Conservation (phyloP, 1,139 yeast species). For the Suhomyces bribrorum region DNA sequence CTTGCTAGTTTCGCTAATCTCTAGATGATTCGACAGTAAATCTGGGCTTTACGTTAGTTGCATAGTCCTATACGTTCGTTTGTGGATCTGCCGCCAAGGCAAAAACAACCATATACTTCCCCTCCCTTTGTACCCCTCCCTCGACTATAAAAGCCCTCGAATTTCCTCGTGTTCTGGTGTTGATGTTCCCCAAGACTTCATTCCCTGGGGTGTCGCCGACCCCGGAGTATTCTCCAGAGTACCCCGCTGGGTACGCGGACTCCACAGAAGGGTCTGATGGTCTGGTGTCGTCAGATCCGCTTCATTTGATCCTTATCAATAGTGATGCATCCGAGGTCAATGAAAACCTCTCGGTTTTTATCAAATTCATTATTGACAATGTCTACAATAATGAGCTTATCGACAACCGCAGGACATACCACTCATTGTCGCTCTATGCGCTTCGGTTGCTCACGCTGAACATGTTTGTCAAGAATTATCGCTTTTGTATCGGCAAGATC, state of each 20-base stretch:
- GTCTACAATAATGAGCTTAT: conserved; percentile 19
- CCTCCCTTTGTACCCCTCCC: no score
- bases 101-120: no score
- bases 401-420: conserved; percentile 26
- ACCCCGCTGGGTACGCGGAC: background rate
- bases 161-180: no score
- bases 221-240: background rate
- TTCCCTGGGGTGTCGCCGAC: conserved; percentile 6
- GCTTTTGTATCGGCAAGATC: conserved; percentile 43
- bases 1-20: no score
- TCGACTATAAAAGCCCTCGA: no score
- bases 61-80: no score
- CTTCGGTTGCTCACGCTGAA: conserved; percentile 41
- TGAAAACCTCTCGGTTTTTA: conserved; percentile 36
- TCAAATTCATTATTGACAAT: conserved; percentile 39
- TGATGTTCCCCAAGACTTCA: conserved; percentile 8
- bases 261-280: background rate
- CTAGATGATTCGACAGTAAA: no score
- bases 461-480: conserved; percentile 39
- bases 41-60: no score
- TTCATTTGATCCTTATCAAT: conserved; percentile 25
- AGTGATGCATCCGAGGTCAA: conserved; percentile 47
- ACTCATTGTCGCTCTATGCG: conserved; percentile 36
- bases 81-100: no score
- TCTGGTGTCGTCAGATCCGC: background rate